phyloP scores from a whole-genome alignment of 2,329 filamentous ascomycete species.

The Cytospora mali region DNA sequence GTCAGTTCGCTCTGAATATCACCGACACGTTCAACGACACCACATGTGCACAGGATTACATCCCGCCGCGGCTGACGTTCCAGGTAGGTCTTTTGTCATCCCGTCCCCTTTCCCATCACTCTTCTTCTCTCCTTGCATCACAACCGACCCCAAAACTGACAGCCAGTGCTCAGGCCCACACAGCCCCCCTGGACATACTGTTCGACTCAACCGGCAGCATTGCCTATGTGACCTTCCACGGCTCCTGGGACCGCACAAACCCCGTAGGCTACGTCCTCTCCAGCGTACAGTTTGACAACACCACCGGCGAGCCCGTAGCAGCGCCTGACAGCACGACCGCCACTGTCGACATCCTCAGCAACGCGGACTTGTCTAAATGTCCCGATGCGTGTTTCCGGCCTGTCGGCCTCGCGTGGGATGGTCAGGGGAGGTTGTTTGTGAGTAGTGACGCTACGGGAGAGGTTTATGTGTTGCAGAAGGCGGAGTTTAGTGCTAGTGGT shows the following conservation, averaged over 20 bases:
- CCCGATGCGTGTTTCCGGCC: conserved; percentile 64
- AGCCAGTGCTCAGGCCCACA: conserved; percentile 54
- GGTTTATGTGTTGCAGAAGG: conserved; percentile 57
- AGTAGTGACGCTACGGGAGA: conserved; percentile 66
- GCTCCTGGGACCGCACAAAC: conserved; percentile 57
- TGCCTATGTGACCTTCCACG: conserved; percentile 72
- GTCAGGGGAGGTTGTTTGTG: conserved; percentile 60
- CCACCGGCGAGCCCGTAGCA: conserved; percentile 45
- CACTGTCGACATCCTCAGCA: conserved; percentile 57
- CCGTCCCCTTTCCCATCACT: not conserved
- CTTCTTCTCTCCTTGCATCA: not conserved
- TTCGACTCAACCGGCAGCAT: conserved; percentile 61
- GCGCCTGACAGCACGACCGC: conserved; percentile 48
- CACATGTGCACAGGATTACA: conserved; percentile 46
- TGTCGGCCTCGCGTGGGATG: conserved; percentile 58
- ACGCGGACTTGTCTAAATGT: conserved; percentile 55
- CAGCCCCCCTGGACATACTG: conserved; percentile 71
- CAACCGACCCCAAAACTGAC: not conserved
- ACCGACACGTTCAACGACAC: conserved; percentile 44
- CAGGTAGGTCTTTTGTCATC: conserved; percentile 30
- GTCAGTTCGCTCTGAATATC: conserved; percentile 50
- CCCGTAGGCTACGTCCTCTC: conserved; percentile 46
- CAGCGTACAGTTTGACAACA: conserved; percentile 42
- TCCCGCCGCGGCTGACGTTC: conserved; percentile 59
- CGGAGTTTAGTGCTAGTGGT: conserved; percentile 22